phyloP scores from a whole-genome alignment of 345 rosid species.

The Pistacia vera region DNA sequence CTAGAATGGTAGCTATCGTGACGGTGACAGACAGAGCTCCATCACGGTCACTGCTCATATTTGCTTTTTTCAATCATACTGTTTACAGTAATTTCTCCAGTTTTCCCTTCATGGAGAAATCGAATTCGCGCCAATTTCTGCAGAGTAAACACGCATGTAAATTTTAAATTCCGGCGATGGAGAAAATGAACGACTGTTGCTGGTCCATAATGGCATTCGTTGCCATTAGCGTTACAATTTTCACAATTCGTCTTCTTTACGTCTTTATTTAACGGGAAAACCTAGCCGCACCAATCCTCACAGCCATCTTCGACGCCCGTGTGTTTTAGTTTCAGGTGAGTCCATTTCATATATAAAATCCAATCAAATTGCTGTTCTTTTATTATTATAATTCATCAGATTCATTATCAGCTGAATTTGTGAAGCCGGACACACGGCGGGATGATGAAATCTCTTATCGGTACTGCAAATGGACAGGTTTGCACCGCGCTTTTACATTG shows the following conservation, averaged over 20 bases:
- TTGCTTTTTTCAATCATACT: neutral
- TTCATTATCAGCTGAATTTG: slow-evolving; percentile 1
- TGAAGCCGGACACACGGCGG: slow-evolving; percentile 93
- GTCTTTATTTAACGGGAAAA: slow-evolving; percentile 38
- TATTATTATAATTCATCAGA: neutral
- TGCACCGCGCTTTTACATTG: slow-evolving; percentile 75
- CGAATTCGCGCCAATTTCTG: neutral
- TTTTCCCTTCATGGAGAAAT: neutral
- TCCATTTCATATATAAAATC: neutral
- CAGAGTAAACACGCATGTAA: neutral
- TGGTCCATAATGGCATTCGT: neutral
- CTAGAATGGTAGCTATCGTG: no score
- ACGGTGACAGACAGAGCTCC: no score
- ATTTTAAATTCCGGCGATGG: neutral
- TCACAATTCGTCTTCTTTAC: neutral
- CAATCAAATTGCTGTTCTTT: neutral
- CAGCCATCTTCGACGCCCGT: slow-evolving; percentile 47
- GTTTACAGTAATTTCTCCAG: neutral
- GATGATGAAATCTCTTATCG: slow-evolving; percentile 80
- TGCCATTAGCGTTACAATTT: neutral
- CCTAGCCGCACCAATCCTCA: slow-evolving; percentile 34
- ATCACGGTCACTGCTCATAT: neutral
- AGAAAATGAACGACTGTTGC: neutral
- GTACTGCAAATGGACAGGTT: slow-evolving; percentile 60
- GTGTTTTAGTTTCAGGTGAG: slow-evolving; percentile 71